A percentile compares a stretch with the other conserved stretches of the same genome.
phyloP scores from a whole-genome alignment of 768 basidiomycete species.

The Cystofilobasidium bisporidii region DNA sequence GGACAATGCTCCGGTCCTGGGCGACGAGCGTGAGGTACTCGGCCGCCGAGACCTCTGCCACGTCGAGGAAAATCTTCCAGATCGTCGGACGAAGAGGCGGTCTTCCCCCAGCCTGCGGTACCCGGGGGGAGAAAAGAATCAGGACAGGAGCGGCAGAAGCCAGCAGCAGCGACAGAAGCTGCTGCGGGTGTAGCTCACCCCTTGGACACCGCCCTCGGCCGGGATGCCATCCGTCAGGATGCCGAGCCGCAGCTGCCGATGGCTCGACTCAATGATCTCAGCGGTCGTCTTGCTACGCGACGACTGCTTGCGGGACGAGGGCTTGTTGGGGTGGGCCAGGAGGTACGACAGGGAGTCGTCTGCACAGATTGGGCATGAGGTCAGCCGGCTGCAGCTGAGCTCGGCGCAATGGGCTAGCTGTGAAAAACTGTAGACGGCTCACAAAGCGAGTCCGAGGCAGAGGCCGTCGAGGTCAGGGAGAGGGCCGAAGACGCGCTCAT shows the following conservation, averaged over 20 bases:
- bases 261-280: slow-evolving; percentile 14
- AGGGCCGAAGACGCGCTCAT: slow-evolving; percentile 20
- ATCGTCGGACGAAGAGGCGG: slow-evolving; percentile 65
- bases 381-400: not conserved
- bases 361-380: not conserved
- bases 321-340: slow-evolving; percentile 20
- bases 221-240: slow-evolving; percentile 18
- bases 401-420: too few species aligned
- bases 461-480: slow-evolving; percentile 12
- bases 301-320: slow-evolving; percentile 8
- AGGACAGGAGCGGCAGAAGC: too few species aligned
- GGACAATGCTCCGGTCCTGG: slow-evolving; percentile 37
- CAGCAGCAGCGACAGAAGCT: too few species aligned
- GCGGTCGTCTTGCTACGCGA: not conserved
- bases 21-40: slow-evolving; percentile 40
- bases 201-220: not conserved
- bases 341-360: slow-evolving; percentile 23
- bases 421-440: not conserved
- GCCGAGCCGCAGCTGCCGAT: slow-evolving; percentile 1
- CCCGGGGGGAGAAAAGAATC: too few species aligned
- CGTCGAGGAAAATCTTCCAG: slow-evolving; percentile 87
- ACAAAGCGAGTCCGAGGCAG: not conserved
- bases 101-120: slow-evolving; percentile 17
- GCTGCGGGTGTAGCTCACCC: not conserved
- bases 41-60: slow-evolving; percentile 66